Percentiles rank a stretch among this genome's conserved stretches.
Evolutionary conservation across 1,139 yeast species (phyloP).

Genomic region (Sugiyamaella xylanicola): DNA sequence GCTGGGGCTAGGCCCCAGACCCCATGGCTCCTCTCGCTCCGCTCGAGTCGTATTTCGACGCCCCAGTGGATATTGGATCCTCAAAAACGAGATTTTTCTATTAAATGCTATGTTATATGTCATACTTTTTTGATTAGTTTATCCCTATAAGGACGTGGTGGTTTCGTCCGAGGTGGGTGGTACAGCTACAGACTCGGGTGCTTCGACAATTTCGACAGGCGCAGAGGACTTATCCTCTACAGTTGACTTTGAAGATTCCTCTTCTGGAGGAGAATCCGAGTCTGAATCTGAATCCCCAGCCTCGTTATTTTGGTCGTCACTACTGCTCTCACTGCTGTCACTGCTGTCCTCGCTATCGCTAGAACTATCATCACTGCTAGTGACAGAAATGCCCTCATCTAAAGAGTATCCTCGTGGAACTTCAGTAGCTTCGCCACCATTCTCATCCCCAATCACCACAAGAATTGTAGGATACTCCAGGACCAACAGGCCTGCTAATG

Average conservation of each 20-base stretch:
- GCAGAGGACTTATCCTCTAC: neutral
- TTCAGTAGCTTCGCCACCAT: neutral
- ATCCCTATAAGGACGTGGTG: no score
- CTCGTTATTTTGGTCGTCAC: conserved; percentile 9
- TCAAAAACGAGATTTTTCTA: no score
- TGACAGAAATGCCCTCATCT: conserved; percentile 1
- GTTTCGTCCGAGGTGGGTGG: neutral
- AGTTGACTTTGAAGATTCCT: conserved; percentile 19
- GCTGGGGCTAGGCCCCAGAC: no score
- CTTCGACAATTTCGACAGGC: neutral
- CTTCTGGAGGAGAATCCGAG: conserved; percentile 25
- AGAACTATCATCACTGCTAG: neutral
- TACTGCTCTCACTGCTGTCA: conserved; percentile 14
- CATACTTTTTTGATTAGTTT: no score
- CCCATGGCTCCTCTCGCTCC: no score
- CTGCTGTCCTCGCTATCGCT: neutral
- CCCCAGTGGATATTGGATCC: no score
- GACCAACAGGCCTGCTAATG: conserved; percentile 58
- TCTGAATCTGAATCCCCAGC: conserved; percentile 9
- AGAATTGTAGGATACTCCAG: conserved; percentile 74
- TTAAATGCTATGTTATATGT: no score
- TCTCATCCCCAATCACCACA: conserved; percentile 4
- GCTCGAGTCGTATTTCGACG: no score
- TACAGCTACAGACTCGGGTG: no score
- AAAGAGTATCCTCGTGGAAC: conserved; percentile 45